Conservation (phyloP, 495 filamentous ascomycete genomes). For the Daldinia loculata region DNA sequence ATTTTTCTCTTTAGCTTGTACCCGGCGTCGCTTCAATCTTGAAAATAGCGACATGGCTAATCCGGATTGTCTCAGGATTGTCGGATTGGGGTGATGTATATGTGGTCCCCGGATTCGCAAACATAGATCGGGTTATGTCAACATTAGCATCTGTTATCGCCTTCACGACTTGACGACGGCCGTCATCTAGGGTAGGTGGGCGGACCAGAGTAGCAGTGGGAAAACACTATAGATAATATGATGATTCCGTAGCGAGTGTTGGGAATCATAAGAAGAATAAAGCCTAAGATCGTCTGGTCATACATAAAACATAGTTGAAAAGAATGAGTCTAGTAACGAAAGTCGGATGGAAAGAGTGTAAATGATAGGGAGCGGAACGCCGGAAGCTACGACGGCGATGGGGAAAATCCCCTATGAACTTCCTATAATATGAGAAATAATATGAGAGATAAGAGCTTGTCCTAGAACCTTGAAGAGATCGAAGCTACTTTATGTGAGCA, state of each 20-base stretch:
- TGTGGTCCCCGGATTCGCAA: background rate
- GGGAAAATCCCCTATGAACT: background rate
- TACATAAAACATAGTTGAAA: background rate
- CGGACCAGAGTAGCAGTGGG: background rate
- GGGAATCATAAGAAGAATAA: background rate
- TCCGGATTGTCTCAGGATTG: background rate
- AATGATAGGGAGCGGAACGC: background rate
- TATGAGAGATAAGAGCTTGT: background rate
- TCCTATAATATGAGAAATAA: background rate
- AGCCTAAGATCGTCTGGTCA: background rate
- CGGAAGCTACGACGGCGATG: constrained; percentile 7
- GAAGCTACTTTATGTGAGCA: constrained; percentile 17
- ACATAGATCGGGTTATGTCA: background rate
- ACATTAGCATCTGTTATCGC: background rate
- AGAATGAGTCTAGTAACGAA: background rate
- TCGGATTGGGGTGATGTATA: background rate
- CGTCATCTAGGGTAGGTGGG: background rate
- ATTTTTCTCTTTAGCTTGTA: constrained; percentile 61
- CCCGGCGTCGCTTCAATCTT: constrained; percentile 52
- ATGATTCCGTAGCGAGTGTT: background rate
- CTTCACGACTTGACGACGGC: background rate
- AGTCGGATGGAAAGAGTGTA: background rate
- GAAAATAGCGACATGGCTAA: constrained; percentile 63
- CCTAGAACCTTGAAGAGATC: background rate
- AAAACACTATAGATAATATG: background rate